Evolutionary conservation across 805 yeast species (phyloP).

Genomic region (Wickerhamomyces silvicola): DNA sequence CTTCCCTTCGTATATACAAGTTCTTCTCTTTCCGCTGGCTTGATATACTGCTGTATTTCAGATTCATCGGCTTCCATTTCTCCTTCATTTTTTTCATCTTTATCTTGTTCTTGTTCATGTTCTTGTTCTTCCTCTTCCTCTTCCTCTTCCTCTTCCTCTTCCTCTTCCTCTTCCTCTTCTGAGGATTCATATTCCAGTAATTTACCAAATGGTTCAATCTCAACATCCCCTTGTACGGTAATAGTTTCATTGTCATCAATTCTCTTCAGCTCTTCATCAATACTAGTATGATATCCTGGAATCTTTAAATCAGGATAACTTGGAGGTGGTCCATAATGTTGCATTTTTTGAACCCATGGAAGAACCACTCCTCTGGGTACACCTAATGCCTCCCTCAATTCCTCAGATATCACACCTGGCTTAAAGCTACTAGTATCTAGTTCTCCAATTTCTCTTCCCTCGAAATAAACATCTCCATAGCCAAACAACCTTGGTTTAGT

Average conservation of each 20-base stretch:
- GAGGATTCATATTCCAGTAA: slow-evolving; percentile 22
- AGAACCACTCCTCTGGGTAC: slow-evolving; percentile 42
- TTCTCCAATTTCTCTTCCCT: slow-evolving; percentile 60
- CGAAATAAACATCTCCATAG: slow-evolving; percentile 76
- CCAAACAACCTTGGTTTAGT: slow-evolving; percentile 60
- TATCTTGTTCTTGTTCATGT: slow-evolving; percentile 7
- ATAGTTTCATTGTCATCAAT: slow-evolving; percentile 17
- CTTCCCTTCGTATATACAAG: slow-evolving; percentile 16
- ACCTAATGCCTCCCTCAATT: slow-evolving; percentile 64
- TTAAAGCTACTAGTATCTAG: slow-evolving; percentile 33
- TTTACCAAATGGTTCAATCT: slow-evolving; percentile 25
- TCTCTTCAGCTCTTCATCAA: slow-evolving; percentile 30
- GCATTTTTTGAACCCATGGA: slow-evolving; percentile 77
- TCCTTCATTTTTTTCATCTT: slow-evolving; percentile 19
- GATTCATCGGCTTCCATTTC: slow-evolving; percentile 14
- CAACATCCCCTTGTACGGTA: slow-evolving; percentile 9
- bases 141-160: slow-evolving; percentile 16
- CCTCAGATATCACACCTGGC: slow-evolving; percentile 66
- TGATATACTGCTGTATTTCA: slow-evolving; percentile 22
- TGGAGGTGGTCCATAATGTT: slow-evolving; percentile 74
- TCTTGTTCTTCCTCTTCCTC: slow-evolving; percentile 13
- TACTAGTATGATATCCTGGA: slow-evolving; percentile 44
- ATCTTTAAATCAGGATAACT: slow-evolving; percentile 61
- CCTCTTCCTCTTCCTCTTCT: slow-evolving; percentile 19
- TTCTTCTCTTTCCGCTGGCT: slow-evolving; percentile 1